phyloP scores from a whole-genome alignment of 805 yeast species.

The Maudiozyma serrabonitensis region DNA sequence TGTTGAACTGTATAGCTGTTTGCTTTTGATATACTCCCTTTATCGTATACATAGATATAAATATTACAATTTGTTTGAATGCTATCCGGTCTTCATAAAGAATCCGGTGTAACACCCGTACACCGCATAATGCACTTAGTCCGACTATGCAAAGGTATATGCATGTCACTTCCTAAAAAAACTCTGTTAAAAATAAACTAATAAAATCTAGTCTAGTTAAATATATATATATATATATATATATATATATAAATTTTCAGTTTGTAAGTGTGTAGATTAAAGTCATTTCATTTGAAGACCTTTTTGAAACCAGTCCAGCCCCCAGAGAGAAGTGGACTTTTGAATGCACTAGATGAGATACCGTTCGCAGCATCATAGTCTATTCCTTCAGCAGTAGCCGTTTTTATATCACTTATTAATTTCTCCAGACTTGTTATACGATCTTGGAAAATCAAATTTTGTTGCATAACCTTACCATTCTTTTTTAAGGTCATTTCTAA shows the following conservation, averaged over 20 bases:
- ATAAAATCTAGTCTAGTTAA: too few relatives aligned
- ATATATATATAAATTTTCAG: too few relatives aligned
- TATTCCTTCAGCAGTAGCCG: slow-evolving; percentile 16
- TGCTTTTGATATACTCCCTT: not conserved
- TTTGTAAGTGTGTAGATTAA: not conserved
- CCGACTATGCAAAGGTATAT: too few relatives aligned
- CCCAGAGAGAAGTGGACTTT: slow-evolving; percentile 6
- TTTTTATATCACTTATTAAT: slow-evolving; percentile 31
- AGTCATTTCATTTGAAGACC: slow-evolving; percentile 1
- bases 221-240: too few relatives aligned
- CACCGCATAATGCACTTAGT: not conserved
- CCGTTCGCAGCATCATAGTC: not conserved
- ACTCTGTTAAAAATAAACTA: too few relatives aligned
- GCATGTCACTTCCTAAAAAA: too few relatives aligned
- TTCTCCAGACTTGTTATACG: slow-evolving; percentile 36
- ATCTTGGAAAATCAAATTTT: slow-evolving; percentile 48
- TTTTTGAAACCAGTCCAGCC: slow-evolving; percentile 16
- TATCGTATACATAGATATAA: too few relatives aligned
- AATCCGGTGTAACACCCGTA: not conserved
- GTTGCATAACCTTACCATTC: slow-evolving; percentile 54
- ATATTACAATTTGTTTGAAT: too few relatives aligned
- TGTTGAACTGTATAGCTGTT: not conserved
- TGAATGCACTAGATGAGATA: not conserved
- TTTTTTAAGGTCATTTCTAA: slow-evolving; percentile 49
- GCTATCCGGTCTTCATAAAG: too few relatives aligned